These are phyloP conservation scores for Amphibolis antarctica DNA, from an alignment of 106 monocot genomes.

Conservation along the genomic window DNA sequence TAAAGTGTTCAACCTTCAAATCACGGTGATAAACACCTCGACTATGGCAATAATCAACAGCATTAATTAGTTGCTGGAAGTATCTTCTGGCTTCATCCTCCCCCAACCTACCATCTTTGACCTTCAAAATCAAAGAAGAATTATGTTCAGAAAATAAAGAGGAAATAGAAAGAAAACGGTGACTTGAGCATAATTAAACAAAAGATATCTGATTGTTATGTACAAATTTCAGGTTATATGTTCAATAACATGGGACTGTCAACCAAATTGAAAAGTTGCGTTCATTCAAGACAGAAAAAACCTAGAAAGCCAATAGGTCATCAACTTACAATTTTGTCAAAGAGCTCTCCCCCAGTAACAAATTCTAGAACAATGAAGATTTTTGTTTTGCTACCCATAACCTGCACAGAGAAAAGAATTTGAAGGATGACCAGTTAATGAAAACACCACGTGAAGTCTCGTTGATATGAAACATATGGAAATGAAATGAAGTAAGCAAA, in stretches of 20 bases:
- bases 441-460: not conserved
- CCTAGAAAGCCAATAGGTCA: not conserved
- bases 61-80: slow-evolving; percentile 81
- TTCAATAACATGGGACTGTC: not conserved
- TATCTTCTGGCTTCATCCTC: slow-evolving; percentile 72
- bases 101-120: slow-evolving; percentile 63
- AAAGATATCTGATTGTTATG: not conserved
- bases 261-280: too few species aligned
- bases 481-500: too few species aligned
- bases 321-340: slow-evolving; percentile 80
- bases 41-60: slow-evolving; percentile 91
- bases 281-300: too few species aligned
- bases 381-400: slow-evolving; percentile 93
- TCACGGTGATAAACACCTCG: slow-evolving; percentile 83
- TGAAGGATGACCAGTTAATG: not conserved
- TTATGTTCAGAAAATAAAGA: too few species aligned
- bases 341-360: slow-evolving; percentile 80
- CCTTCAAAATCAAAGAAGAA: slow-evolving; percentile 21
- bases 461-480: not conserved
- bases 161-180: too few species aligned
- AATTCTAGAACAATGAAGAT: slow-evolving; percentile 85
- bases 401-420: slow-evolving; percentile 26
- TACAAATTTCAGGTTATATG: not conserved
- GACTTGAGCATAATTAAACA: not conserved
- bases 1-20: slow-evolving; percentile 37